Evolutionary conservation across 345 rosid species (phyloP), one percentile per base, ranked within the genome.

Genomic region (Arabidopsis suecica): DNA sequence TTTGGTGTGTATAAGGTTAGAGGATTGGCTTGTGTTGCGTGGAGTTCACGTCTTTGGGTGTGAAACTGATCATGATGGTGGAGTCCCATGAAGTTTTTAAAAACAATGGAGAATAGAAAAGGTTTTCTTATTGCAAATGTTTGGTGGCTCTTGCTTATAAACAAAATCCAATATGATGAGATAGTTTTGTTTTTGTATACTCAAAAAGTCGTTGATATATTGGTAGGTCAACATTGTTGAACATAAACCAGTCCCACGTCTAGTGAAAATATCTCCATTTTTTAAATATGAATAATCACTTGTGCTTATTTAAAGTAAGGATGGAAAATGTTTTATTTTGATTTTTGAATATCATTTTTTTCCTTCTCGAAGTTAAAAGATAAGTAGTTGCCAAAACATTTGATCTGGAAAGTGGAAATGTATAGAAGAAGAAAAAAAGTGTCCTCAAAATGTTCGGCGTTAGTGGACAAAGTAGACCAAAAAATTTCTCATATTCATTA

Each of bases 21-120:
- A 78, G 33, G 25, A 25, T 74, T 36, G 66, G 66, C 3, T 37
- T 63, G 33, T 68, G 40, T 72, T 59, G 65, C 30, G 67, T 79
- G 75, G 75, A 12, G 18, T 47, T 79, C 82, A 79, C 79, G 79
- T 79, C 70, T 79, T 68, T 33, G 33, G 51, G 16, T 38, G 56
- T 71, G 63, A 30, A 78, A 68, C 18, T 16, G 18, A 32, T 62
- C 57, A 63, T 69, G 76, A 53, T 78, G 61, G 75, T 73, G 79
- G 79, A 73, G 67, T 68, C 69, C 76, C 82, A 79, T 73, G 82
- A 74, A 68, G 55, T 72, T 33, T 20, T 2, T 9, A 18, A 4
- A 33, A 49, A 36, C 65, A 50, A 48, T 51, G 61, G 38, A 51
- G 11, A 51, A 60, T 16, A 9, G 50, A 61, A 61, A 22, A 4